Percentiles rank a stretch among this genome's conserved stretches.
phyloP scores from a whole-genome alignment of 345 rosid genomes.

The Euphorbia tirucalli region DNA sequence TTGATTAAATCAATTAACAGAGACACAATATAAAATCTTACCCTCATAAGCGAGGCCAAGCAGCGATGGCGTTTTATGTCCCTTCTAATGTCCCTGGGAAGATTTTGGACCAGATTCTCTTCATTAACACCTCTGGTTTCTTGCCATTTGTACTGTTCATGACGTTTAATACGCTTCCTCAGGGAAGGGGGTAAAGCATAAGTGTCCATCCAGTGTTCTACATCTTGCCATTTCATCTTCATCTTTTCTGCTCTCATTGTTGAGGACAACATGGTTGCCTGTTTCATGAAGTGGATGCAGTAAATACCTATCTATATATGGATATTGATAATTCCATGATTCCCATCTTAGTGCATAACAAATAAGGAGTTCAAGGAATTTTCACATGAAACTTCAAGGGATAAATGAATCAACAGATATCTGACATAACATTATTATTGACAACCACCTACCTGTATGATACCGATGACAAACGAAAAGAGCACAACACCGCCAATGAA shows the following conservation, averaged over 20 bases:
- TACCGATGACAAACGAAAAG: conserved; percentile 71
- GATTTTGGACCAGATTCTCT: conserved; percentile 10
- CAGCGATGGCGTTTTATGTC: conserved; percentile 92
- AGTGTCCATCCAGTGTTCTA: conserved; percentile 16
- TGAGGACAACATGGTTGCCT: background rate
- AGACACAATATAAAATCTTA: conserved; percentile 16
- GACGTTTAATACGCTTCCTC: conserved; percentile 27
- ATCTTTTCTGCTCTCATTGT: conserved; percentile 48
- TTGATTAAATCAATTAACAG: no score
- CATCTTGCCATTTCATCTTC: no score
- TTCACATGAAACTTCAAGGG: no score
- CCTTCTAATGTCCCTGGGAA: conserved; percentile 80
- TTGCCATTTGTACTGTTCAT: conserved; percentile 33
- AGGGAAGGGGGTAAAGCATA: background rate
- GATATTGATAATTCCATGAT: background rate
- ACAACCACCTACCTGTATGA: conserved; percentile 57
- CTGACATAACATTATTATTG: no score
- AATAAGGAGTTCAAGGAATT: no score
- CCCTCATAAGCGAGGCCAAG: conserved; percentile 68
- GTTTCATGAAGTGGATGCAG: background rate
- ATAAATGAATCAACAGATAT: no score
- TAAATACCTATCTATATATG: background rate
- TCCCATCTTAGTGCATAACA: background rate
- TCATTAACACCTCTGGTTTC: conserved; percentile 34
- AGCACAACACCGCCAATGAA: conserved; percentile 65